Percentiles rank a stretch among this genome's conserved stretches.
phyloP scores from a whole-genome alignment of 2,329 filamentous ascomycete genomes.

The Aspergillus carbonarius region DNA sequence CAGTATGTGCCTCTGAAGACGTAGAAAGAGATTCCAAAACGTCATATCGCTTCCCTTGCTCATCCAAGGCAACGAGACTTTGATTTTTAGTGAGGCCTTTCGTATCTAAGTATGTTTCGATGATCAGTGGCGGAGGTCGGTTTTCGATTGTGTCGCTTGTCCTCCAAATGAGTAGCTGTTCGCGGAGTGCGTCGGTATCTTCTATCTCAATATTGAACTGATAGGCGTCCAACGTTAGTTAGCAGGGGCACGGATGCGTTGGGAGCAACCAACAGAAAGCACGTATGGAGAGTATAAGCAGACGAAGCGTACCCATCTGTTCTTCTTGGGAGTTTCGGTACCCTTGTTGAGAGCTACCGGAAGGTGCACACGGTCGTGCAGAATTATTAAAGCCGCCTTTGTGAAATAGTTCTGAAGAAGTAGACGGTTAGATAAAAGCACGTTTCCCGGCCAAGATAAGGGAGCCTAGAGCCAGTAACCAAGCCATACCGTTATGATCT shows the following conservation, averaged over 20 bases:
- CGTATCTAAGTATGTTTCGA: slow-evolving; percentile 86
- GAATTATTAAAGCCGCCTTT: slow-evolving; percentile 80
- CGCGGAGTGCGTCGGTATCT: slow-evolving; percentile 82
- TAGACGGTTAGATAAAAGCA: slow-evolving; percentile 23
- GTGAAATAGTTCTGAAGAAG: slow-evolving; percentile 76
- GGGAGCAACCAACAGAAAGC: neutral
- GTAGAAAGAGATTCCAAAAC: slow-evolving; percentile 77
- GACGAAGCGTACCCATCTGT: slow-evolving; percentile 73
- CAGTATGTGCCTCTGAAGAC: slow-evolving; percentile 49
- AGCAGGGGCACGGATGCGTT: neutral
- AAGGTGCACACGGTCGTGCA: slow-evolving; percentile 76
- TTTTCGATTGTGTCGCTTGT: slow-evolving; percentile 73
- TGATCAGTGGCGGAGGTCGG: slow-evolving; percentile 77
- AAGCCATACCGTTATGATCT: slow-evolving; percentile 78
- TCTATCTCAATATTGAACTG: slow-evolving; percentile 95
- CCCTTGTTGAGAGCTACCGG: slow-evolving; percentile 57
- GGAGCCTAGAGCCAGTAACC: neutral
- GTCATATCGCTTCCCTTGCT: slow-evolving; percentile 89
- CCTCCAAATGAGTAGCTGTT: slow-evolving; percentile 81
- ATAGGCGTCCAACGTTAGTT: neutral
- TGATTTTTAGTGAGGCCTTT: slow-evolving; percentile 78
- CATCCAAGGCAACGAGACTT: slow-evolving; percentile 82
- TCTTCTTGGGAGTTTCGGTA: slow-evolving; percentile 64
- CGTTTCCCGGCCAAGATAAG: slow-evolving; percentile 1
- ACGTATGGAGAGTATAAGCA: neutral